Evolutionary conservation across 2,329 filamentous ascomycete species (phyloP), one percentile per base, ranked within the genome.

Genomic region (Atkinsonella hypoxylon): DNA sequence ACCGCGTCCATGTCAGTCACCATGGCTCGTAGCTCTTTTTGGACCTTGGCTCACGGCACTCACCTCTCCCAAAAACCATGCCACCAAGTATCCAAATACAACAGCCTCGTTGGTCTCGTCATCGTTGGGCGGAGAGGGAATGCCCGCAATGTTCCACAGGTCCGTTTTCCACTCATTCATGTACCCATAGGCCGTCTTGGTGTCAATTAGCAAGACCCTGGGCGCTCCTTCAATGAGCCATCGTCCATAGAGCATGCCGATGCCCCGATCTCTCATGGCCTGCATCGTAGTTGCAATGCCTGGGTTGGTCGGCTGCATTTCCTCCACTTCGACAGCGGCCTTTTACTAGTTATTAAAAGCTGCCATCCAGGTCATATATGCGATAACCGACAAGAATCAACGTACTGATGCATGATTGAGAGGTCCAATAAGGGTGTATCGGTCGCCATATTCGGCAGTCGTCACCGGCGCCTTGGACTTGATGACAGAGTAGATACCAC

Each of bases 401-500:
- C 85, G 62, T 77, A 93, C 88, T 57, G 93, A 96, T 61, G 85
- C 79, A 66, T 86, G 84, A 71, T 97, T 96, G 65, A 95, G 82
- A 52, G 93, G 93, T 2, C 93, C 93, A 66, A 98, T 90, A 57
- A 97, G 79, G 30, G 89, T 95, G 70, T 98, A 98, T 58, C 89
- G 82, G 53, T 95, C 89, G 69, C 93, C 93, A 93, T 97, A 98
- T 70, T 98, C 93, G 54, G 89, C 89, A 1, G 91, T 96, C 42
- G 93, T 97, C 55, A 97, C 93, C 47, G 93, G 91, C 38, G 93
- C 91, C 71, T 98, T 98, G 55, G 93, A 98, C 71, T 98, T 98
- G 71, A 98, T 83, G 58, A 98, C 93, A 15, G 91, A 97, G 76
- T 98, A 98, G 72, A 98, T 98, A 62, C 93, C 93, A 64, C 93